phyloP scores from a whole-genome alignment of 257 asterid species.

The Cynanchum wilfordii region DNA sequence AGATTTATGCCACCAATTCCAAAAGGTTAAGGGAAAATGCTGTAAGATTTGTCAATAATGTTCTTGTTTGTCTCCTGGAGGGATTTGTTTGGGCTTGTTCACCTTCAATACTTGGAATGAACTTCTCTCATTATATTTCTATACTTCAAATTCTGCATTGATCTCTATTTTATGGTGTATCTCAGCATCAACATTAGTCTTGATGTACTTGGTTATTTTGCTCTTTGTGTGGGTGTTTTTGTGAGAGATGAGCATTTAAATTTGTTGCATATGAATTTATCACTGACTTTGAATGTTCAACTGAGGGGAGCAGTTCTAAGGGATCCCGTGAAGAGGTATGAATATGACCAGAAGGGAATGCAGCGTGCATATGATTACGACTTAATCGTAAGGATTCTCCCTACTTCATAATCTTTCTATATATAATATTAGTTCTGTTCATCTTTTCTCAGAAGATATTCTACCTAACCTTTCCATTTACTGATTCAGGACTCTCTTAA shows the following conservation, averaged over 20 bases:
- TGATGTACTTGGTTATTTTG: neutral
- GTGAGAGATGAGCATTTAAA: neutral
- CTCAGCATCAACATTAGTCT: neutral
- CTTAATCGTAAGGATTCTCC: conserved; percentile 40
- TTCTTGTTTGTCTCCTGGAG: neutral
- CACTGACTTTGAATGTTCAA: neutral
- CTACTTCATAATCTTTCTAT: neutral
- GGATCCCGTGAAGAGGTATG: conserved; percentile 79
- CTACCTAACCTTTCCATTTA: neutral
- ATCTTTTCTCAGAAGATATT: neutral
- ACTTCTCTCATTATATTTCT: neutral
- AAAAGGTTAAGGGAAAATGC: neutral
- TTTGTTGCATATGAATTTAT: neutral
- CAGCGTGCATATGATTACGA: conserved; percentile 54
- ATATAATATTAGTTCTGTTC: conserved; percentile 1
- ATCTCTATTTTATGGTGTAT: neutral
- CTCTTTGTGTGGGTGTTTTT: neutral
- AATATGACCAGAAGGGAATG: conserved; percentile 82
- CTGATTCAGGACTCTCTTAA: conserved; percentile 75
- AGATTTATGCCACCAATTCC: neutral
- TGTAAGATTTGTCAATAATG: neutral
- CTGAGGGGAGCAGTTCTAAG: conserved; percentile 57
- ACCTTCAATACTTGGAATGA: neutral
- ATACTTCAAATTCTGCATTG: neutral
- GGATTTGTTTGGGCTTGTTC: neutral